These are phyloP conservation scores for Cyclanthera cordifolia DNA, from an alignment of 306 rosid genomes.

Conservation along the genomic window DNA sequence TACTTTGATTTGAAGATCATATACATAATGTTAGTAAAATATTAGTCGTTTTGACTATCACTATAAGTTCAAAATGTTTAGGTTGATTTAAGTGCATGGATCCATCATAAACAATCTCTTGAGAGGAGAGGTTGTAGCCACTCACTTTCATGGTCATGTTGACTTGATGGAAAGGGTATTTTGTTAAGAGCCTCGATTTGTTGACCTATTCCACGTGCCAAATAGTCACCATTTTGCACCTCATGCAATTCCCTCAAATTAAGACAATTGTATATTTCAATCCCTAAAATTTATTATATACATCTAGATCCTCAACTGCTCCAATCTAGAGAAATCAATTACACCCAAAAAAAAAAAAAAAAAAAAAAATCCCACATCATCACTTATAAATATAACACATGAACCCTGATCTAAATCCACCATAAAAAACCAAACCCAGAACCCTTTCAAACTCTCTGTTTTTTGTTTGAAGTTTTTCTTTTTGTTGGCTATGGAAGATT, in stretches of 20 bases:
- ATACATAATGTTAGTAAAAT: too few species aligned
- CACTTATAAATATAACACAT: conserved; percentile 2
- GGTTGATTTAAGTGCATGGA: too few species aligned
- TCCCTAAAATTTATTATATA: conserved; percentile 9
- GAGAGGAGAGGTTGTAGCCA: background rate
- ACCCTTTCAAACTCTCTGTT: background rate
- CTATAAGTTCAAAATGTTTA: too few species aligned
- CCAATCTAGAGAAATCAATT: background rate
- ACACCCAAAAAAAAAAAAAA: background rate
- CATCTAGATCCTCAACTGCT: conserved; percentile 1
- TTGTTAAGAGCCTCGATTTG: background rate
- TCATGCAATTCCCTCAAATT: conserved; percentile 2
- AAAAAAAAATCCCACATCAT: background rate
- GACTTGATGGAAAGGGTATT: background rate
- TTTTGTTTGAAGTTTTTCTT: background rate
- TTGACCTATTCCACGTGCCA: background rate
- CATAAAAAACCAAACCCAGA: background rate
- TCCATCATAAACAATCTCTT: too few species aligned
- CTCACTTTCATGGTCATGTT: background rate
- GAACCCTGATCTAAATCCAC: background rate
- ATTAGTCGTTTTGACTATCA: too few species aligned
- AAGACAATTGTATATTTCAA: conserved; percentile 2
- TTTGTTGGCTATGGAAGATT: conserved; percentile 38
- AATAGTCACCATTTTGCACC: conserved; percentile 11
- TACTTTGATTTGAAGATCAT: too few species aligned